Evolutionary conservation across 2,329 filamentous ascomycete genomes (phyloP).

Genomic region (Acrocalymma vagum): DNA sequence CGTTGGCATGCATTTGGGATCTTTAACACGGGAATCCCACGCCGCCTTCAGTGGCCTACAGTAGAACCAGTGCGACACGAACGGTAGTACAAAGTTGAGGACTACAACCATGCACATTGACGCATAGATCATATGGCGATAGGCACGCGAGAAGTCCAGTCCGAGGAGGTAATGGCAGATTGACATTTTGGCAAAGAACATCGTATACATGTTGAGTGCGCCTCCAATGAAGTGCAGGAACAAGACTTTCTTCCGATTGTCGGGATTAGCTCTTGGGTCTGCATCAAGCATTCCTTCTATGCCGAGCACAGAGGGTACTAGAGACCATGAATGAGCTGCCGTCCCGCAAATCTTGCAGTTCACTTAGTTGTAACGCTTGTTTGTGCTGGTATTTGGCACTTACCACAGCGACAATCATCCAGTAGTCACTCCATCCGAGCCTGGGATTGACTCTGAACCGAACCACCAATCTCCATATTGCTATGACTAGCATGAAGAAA

Average conservation of each 20-base stretch:
- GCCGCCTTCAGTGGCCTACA: constrained; percentile 7
- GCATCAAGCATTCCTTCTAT: constrained; percentile 8
- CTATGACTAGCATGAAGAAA: constrained; percentile 1
- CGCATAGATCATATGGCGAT: constrained; percentile 3
- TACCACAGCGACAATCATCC: constrained; percentile 16
- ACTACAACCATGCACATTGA: constrained; percentile 4
- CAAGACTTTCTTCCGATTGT: constrained; percentile 3
- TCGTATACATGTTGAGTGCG: constrained; percentile 9
- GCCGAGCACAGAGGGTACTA: constrained; percentile 2
- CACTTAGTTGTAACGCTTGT: not conserved
- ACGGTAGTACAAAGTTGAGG: constrained; percentile 10
- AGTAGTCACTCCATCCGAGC: constrained; percentile 14
- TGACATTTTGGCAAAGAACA: constrained; percentile 10
- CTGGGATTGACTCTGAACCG: constrained; percentile 6
- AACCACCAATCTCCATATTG: constrained; percentile 4
- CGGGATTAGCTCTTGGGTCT: constrained; percentile 3
- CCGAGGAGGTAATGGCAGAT: constrained; percentile 17
- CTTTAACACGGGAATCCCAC: constrained; percentile 8
- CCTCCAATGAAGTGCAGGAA: constrained; percentile 3
- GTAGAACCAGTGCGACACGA: constrained; percentile 4
- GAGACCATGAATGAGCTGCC: constrained; percentile 2
- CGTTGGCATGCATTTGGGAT: constrained; percentile 3
- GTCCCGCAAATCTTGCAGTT: constrained; percentile 3
- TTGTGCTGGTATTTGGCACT: not conserved
- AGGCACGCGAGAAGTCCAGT: constrained; percentile 11